These are phyloP conservation scores for Apiotrichum sp. DNA, from an alignment of 1,284 basidiomycete genomes.

Conservation along the genomic window DNA sequence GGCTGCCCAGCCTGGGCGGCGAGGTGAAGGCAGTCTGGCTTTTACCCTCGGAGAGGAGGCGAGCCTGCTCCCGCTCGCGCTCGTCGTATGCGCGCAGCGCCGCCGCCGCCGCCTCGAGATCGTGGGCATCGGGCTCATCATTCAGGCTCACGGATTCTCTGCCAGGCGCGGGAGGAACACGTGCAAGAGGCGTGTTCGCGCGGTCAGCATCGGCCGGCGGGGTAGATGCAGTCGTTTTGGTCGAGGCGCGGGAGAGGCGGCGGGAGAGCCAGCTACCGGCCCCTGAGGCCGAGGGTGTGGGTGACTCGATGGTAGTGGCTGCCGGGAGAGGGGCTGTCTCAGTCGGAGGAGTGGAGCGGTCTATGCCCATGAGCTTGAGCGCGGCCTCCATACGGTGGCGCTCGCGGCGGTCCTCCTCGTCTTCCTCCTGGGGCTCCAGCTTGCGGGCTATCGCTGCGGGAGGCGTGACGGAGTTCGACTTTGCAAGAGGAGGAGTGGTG, in stretches of 20 bases:
- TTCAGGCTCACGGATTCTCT: constrained; percentile 3
- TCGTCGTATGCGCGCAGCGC: constrained; percentile 33
- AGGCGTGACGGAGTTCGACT: neutral
- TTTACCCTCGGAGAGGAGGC: constrained; percentile 26
- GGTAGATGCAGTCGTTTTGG: neutral
- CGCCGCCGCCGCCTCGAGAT: constrained; percentile 10
- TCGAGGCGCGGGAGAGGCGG: constrained; percentile 7
- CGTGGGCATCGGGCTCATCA: constrained; percentile 3
- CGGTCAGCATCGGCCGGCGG: neutral
- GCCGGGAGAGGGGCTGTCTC: neutral
- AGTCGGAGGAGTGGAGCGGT: constrained; percentile 31
- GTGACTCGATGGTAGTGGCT: neutral
- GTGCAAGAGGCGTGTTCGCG: constrained; percentile 18
- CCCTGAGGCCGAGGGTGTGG: neutral
- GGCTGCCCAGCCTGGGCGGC: constrained; percentile 16
- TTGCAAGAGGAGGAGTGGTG: neutral
- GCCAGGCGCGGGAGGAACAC: constrained; percentile 23
- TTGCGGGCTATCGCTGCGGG: constrained; percentile 43
- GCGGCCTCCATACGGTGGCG: constrained; percentile 76
- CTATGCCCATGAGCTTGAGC: constrained; percentile 87
- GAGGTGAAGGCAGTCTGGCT: constrained; percentile 23
- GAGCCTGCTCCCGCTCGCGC: constrained; percentile 26
- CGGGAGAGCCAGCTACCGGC: constrained; percentile 8
- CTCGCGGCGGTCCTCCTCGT: constrained; percentile 78
- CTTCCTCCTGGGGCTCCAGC: constrained; percentile 63